Evolutionary conservation across 202 grass and related monocot genomes (phyloP).

Genomic region (Carex arenaria): DNA sequence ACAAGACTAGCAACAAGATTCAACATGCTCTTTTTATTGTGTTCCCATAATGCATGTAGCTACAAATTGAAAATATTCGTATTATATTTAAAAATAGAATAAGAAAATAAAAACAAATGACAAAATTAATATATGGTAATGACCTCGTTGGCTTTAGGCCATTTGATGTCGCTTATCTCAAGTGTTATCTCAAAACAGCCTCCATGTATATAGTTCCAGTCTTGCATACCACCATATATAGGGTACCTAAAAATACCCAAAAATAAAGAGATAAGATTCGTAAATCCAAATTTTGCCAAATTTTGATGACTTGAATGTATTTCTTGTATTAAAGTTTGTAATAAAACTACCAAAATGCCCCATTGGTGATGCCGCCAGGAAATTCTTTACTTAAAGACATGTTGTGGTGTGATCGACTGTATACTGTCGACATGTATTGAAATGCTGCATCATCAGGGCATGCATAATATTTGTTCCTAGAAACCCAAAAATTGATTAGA

Average conservation of each 20-base stretch:
- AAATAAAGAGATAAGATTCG: slow-evolving; percentile 23
- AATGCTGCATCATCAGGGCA: slow-evolving; percentile 89
- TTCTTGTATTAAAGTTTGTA: neutral
- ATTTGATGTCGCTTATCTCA: slow-evolving; percentile 93
- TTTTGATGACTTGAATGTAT: neutral
- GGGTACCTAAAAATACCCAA: slow-evolving; percentile 60
- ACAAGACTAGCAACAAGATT: slow-evolving; percentile 83
- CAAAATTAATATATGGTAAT: neutral
- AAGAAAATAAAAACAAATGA: slow-evolving; percentile 15
- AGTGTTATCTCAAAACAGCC: slow-evolving; percentile 96
- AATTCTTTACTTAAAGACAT: slow-evolving; percentile 99
- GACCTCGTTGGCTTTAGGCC: slow-evolving; percentile 89
- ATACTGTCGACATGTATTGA: slow-evolving; percentile 76
- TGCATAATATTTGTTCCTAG: slow-evolving; percentile 74
- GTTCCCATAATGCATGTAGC: slow-evolving; percentile 79
- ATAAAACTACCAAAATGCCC: slow-evolving; percentile 63
- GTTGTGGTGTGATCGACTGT: slow-evolving; percentile 83
- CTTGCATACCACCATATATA: slow-evolving; percentile 99
- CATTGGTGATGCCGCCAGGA: slow-evolving; percentile 88
- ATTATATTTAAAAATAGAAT: slow-evolving; percentile 2
- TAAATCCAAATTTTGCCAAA: neutral
- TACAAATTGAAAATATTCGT: slow-evolving; percentile 26
- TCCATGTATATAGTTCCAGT: slow-evolving; percentile 99
- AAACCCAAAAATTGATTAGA: slow-evolving; percentile 30
- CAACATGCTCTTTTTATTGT: slow-evolving; percentile 96